A percentile compares a stretch with the other conserved stretches of the same genome.
phyloP scores from a whole-genome alignment of 1,139 yeast species.

The Taiozyma sp. region DNA sequence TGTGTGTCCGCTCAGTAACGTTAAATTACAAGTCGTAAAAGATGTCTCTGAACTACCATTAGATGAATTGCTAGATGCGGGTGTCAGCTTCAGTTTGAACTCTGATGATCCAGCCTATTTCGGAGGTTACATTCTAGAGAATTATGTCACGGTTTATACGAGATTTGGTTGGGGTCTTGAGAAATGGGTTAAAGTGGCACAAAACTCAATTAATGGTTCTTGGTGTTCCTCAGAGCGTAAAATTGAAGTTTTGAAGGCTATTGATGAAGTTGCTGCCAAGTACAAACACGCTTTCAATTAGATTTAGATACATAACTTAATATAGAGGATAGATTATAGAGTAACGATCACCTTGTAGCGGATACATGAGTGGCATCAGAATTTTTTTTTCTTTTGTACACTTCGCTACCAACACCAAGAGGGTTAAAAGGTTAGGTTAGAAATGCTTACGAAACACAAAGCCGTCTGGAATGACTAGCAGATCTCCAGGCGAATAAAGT shows the following conservation, averaged over 20 bases:
- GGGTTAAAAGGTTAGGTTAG: no score
- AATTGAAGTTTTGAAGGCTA: conserved; percentile 34
- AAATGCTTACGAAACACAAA: no score
- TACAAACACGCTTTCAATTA: conserved; percentile 24
- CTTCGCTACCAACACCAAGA: no score
- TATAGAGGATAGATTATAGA: not conserved
- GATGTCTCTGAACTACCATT: conserved; percentile 64
- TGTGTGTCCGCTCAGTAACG: conserved; percentile 72
- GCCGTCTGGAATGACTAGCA: no score
- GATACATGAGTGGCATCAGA: no score
- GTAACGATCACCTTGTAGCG: no score
- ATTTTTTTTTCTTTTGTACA: no score
- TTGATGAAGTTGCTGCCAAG: conserved; percentile 43
- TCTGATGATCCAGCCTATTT: conserved; percentile 87
- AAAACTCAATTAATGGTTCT: conserved; percentile 61
- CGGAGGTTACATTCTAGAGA: conserved; percentile 76
- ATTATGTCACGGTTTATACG: conserved; percentile 59
- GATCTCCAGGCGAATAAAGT: no score
- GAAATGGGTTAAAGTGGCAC: conserved; percentile 55
- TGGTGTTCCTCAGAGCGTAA: conserved; percentile 57
- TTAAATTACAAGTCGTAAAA: conserved; percentile 66
- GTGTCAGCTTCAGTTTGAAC: conserved; percentile 70
- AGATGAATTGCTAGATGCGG: conserved; percentile 46
- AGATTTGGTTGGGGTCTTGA: conserved; percentile 52
- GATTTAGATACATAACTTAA: no score